Evolutionary conservation across 768 basidiomycete genomes (phyloP), one percentile per base, ranked within the genome.

Genomic region (Nidularia pulvinata): DNA sequence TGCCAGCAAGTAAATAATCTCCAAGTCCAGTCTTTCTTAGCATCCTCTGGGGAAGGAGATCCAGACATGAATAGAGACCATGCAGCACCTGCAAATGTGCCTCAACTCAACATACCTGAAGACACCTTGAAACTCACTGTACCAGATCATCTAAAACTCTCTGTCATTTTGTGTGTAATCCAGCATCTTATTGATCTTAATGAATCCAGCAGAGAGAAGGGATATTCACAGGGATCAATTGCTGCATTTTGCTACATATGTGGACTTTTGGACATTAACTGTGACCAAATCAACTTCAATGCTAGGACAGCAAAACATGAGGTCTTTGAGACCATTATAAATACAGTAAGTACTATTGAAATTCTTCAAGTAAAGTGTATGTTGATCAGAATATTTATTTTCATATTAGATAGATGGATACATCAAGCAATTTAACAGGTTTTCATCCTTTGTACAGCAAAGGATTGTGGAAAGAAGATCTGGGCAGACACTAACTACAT

Each of bases 401-500:
- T 13, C 49, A n/a, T 49, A 35, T 30, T n/a, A 11, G 36, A 13
- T 32, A 47, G 30, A 45, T 14, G 19, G 10, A 14, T 6, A 48
- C 22, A n/a, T 7, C 11, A 5, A 35, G 35, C 3, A 22, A 9
- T n/a, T 34, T 25, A 6, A 34, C n/a, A 33, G 45, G 36, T 48
- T 59, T 36, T 22, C 47, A 16, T 33, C 46, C 6, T 53, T 46
- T 49, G 11, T 57, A 43, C 51, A 49, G 4, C 19, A 39, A 42
- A 13, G 10, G 9, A 11, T 33, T 25, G n/a, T 36, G 10, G 35
- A 50, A 30, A 19, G 54, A 14, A 49, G 0, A 46, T 71, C 6
- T 68, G 68, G 61, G 33, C n/a, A 5, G 68, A 72, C 56, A 73
- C 71, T 66, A 34, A 35, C 6, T 50, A 34, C 4, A 70, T 67